Evolutionary conservation across 345 rosid genomes (phyloP).

Genomic region (Viola odorata): DNA sequence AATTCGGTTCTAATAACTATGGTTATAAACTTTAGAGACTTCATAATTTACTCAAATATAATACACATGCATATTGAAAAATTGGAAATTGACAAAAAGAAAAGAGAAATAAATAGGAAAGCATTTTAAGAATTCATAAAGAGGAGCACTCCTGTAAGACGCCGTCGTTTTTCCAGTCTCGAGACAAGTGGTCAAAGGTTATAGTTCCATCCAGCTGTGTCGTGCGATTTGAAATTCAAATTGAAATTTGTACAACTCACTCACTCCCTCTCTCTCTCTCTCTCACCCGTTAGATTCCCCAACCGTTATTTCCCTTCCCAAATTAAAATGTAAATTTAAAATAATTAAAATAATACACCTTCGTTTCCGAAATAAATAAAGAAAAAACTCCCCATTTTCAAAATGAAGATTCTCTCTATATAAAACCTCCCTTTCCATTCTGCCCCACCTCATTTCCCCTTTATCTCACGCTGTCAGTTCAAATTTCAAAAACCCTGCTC

Average conservation of each 20-base stretch:
- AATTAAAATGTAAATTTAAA: too few species aligned
- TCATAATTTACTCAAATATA: too few species aligned
- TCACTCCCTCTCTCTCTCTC: too few species aligned
- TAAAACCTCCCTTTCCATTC: background rate
- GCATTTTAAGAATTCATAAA: background rate
- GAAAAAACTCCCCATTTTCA: background rate
- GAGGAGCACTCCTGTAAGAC: background rate
- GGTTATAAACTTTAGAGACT: too few species aligned
- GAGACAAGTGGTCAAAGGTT: background rate
- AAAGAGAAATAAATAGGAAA: background rate
- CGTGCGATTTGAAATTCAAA: too few species aligned
- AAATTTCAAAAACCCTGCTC: background rate
- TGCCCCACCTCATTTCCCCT: background rate
- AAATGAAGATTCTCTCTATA: background rate
- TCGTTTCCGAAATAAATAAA: too few species aligned
- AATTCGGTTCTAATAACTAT: too few species aligned
- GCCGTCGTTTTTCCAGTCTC: background rate
- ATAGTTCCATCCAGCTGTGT: background rate
- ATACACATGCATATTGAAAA: too few species aligned
- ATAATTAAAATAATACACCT: background rate
- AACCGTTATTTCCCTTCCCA: background rate
- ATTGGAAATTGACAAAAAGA: background rate
- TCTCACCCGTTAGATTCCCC: background rate
- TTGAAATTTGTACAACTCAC: background rate
- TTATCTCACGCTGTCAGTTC: background rate